Percentiles rank a stretch among this genome's conserved stretches.
Conservation (phyloP, 108 stramenopile species). For the Pseudonitzschia multistriata region DNA sequence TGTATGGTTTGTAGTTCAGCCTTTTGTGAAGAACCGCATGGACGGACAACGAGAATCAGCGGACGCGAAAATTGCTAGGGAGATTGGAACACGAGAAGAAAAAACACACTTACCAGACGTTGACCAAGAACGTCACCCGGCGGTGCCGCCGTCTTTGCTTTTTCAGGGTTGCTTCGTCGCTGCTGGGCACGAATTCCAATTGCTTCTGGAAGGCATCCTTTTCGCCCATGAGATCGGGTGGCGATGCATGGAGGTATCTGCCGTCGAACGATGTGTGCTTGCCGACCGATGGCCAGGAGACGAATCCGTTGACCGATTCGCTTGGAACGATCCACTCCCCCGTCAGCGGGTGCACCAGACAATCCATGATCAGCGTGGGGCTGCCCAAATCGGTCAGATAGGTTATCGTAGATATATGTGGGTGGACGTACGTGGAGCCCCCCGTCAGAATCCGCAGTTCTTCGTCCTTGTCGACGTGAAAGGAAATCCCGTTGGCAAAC, state of each 20-base stretch:
- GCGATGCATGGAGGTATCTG: slow-evolving; percentile 73
- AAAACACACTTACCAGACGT: slow-evolving; percentile 61
- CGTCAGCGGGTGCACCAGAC: slow-evolving; percentile 52
- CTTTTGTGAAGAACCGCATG: too few relatives aligned
- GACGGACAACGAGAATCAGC: too few relatives aligned
- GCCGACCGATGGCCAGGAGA: slow-evolving; percentile 67
- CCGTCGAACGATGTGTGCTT: slow-evolving; percentile 87
- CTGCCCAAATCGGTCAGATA: slow-evolving; percentile 71
- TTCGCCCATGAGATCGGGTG: slow-evolving; percentile 55
- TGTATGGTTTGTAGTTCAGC: slow-evolving; percentile 77
- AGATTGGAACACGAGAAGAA: too few relatives aligned
- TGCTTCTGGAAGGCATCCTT: slow-evolving; percentile 53
- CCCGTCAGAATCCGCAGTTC: slow-evolving; percentile 68
- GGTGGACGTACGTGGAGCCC: slow-evolving; percentile 71
- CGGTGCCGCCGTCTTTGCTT: slow-evolving; percentile 29
- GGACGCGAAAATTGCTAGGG: too few relatives aligned
- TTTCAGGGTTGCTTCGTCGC: neutral
- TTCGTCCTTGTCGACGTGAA: slow-evolving; percentile 91
- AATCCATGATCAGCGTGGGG: slow-evolving; percentile 63
- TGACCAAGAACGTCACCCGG: slow-evolving; percentile 86
- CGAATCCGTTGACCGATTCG: slow-evolving; percentile 31
- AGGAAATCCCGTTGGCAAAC: slow-evolving; percentile 53
- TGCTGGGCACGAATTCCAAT: slow-evolving; percentile 10
- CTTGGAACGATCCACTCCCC: slow-evolving; percentile 51
- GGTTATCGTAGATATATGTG: slow-evolving; percentile 81